These are phyloP conservation scores for Boletus barrowsii DNA, from an alignment of 768 basidiomycete species.

Conservation along the genomic window DNA sequence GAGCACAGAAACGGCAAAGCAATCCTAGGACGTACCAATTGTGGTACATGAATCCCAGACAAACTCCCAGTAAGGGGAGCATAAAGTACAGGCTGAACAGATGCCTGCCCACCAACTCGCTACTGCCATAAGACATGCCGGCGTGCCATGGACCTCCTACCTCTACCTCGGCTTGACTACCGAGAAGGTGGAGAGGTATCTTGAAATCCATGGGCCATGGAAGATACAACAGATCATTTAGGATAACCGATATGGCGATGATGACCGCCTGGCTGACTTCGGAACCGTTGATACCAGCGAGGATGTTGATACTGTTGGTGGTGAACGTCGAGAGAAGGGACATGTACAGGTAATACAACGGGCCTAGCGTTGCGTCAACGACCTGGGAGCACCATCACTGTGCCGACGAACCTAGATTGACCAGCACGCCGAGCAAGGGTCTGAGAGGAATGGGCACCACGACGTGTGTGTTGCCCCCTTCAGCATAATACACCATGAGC, in stretches of 20 bases:
- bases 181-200: slow-evolving; percentile 68
- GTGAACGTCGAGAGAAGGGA: slow-evolving; percentile 92
- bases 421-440: slow-evolving; percentile 64
- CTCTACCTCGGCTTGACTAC: slow-evolving; percentile 61
- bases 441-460: slow-evolving; percentile 87
- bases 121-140: slow-evolving; percentile 83
- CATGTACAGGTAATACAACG: slow-evolving; percentile 96
- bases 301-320: slow-evolving; percentile 98
- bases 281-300: slow-evolving; percentile 95
- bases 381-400: not conserved
- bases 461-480: slow-evolving; percentile 88
- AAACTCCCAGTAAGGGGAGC: slow-evolving; percentile 90
- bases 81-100: slow-evolving; percentile 97
- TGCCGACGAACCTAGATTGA: slow-evolving; percentile 80
- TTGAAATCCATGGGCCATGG: slow-evolving; percentile 79
- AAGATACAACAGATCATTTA: slow-evolving; percentile 94
- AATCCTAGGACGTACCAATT: slow-evolving; percentile 69
- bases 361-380: slow-evolving; percentile 52
- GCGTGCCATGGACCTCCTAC: slow-evolving; percentile 79
- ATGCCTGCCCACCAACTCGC: slow-evolving; percentile 87
- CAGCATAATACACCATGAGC: slow-evolving; percentile 94
- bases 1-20: not conserved
- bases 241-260: slow-evolving; percentile 83
- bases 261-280: slow-evolving; percentile 93
- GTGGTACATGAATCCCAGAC: slow-evolving; percentile 86